These are phyloP conservation scores for Galeopsis tetrahit DNA, from an alignment of 257 asterid species.

Conservation along the genomic window DNA sequence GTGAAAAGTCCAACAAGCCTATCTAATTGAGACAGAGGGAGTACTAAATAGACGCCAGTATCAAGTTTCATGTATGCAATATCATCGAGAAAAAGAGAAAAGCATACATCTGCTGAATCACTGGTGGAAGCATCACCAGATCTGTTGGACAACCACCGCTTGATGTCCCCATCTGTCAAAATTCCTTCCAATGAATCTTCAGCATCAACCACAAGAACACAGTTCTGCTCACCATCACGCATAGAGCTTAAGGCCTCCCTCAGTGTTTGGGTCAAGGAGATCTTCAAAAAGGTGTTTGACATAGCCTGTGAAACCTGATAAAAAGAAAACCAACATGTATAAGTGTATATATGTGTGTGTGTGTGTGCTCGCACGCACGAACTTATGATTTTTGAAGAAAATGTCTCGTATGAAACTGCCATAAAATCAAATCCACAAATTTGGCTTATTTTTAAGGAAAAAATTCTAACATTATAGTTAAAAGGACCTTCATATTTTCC, in stretches of 20 bases:
- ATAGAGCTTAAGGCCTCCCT: conserved; percentile 73
- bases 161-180: conserved; percentile 81
- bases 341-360: background rate
- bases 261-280: conserved; percentile 62
- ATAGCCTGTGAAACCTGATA: conserved; percentile 86
- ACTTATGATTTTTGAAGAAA: conserved; percentile 5
- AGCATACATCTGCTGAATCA: conserved; percentile 64
- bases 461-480: conserved; percentile 17
- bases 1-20: too few relatives aligned
- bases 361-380: background rate
- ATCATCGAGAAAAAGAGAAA: conserved; percentile 7
- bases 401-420: background rate
- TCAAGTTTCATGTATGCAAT: background rate
- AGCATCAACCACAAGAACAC: conserved; percentile 69
- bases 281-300: conserved; percentile 69
- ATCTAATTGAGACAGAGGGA: too few relatives aligned
- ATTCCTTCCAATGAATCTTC: conserved; percentile 86
- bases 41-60: background rate
- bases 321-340: conserved; percentile 28
- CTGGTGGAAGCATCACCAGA: conserved; percentile 52
- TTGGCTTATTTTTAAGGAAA: conserved; percentile 29
- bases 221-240: conserved; percentile 73
- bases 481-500: conserved; percentile 78
- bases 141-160: conserved; percentile 54
- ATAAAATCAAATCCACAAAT: conserved; percentile 23